phyloP scores from a whole-genome alignment of 2,329 filamentous ascomycete genomes.

The Leptographium radiaticola region DNA sequence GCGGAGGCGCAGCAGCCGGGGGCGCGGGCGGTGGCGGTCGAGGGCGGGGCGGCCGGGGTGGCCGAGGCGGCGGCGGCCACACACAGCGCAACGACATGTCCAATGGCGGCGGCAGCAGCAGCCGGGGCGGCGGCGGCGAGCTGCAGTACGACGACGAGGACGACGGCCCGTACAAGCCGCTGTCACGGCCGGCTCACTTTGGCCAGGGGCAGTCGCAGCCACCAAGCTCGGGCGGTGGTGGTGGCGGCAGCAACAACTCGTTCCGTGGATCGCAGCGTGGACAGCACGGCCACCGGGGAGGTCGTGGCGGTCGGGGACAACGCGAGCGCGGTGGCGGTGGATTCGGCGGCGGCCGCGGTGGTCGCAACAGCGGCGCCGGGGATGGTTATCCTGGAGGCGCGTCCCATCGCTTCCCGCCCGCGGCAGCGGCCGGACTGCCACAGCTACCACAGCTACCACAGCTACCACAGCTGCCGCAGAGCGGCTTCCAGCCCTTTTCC shows the following conservation, averaged over 20 bases:
- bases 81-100: constrained; percentile 25
- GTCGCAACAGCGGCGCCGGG: constrained; percentile 11
- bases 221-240: not conserved
- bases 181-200: constrained; percentile 54
- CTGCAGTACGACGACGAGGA: constrained; percentile 58
- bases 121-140: constrained; percentile 23
- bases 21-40: constrained; percentile 26
- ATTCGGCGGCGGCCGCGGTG: constrained; percentile 26
- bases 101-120: constrained; percentile 23
- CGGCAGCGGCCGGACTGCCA: not conserved
- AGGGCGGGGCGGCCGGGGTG: constrained; percentile 13
- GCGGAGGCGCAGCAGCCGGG: constrained; percentile 29
- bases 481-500: not conserved
- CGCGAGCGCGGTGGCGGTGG: constrained; percentile 24
- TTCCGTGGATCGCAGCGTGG: not conserved
- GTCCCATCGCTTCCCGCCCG: not conserved
- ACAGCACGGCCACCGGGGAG: constrained; percentile 20
- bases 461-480: not conserved
- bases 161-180: constrained; percentile 57
- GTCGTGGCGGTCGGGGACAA: constrained; percentile 32
- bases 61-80: constrained; percentile 6
- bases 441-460: not conserved
- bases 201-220: constrained; percentile 31
- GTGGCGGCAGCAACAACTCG: constrained; percentile 12
- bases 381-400: not conserved